Base-by-base conservation (phyloP, 345 rosid species). In the Populus deltoides region DNA sequence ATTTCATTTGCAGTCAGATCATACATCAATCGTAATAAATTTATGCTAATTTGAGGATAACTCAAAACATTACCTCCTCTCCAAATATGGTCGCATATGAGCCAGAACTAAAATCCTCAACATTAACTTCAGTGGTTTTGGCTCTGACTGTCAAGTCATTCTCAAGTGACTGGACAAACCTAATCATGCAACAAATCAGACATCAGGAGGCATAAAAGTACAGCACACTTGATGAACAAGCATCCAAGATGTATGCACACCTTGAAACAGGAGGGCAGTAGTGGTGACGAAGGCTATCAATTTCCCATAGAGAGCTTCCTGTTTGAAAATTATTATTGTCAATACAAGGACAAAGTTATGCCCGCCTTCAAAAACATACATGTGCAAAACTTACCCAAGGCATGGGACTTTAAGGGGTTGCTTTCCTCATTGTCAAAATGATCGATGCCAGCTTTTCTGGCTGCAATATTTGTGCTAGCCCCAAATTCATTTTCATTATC, bases 231-330 rank as follows among this genome's bases (percentile, higher is more conserved):
- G 13, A 33, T 72, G n/a, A 65, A 36, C 35, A 63, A 13, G 43
- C 29, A 33, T 51, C 15, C n/a, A 65, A 35, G 22, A 35, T 47
- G 62, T 3, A 25, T 39, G 49, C 49, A 74, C 81, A 93, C 98
- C 99, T 92, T 74, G 99, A 96, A 81, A 93, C 97, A 16, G 97
- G 92, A 10, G 98, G 97, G 73, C 98, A 96, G 85, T 96, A 92
- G 81, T 93, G 97, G 85, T 91, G 94, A 20, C 92, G 92, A 62
- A 96, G 90, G 33, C 87, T 79, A 75, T 96, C 97, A 7, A 96
- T 89, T 85, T 96, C 99, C 98, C 97, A 96, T 5, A 96, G 92
- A 11, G 99, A 96, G 82, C 98, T 96, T 80, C 85, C 99, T 96
- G 92, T 79, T 72, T 7, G 38, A 76, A 75, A 9, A 45, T 17